These are phyloP conservation scores for Cryphonectria japonica DNA, from an alignment of 2,329 filamentous ascomycete species.

Conservation along the genomic window DNA sequence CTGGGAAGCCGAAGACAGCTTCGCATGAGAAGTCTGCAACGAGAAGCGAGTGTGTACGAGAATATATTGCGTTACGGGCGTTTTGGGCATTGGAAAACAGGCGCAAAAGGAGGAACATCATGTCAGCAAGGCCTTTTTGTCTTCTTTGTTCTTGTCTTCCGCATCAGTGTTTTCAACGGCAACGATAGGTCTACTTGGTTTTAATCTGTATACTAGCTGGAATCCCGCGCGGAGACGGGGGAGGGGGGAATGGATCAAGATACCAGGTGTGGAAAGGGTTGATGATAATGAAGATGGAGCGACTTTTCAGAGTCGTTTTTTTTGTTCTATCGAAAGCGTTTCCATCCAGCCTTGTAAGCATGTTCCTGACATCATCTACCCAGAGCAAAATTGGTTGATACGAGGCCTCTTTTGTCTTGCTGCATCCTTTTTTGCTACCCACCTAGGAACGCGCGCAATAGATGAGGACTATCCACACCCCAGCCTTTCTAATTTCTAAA, in stretches of 20 bases:
- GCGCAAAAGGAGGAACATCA: constrained; percentile 2
- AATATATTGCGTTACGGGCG: background rate
- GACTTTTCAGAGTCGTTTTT: background rate
- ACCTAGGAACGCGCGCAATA: background rate
- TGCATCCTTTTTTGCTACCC: background rate
- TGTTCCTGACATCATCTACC: background rate
- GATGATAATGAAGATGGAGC: constrained; percentile 15
- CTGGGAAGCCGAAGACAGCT: constrained; percentile 49
- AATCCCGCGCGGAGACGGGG: background rate
- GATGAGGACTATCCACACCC: background rate
- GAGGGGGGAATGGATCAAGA: background rate
- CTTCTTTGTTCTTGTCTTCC: background rate
- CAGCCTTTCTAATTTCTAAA: background rate
- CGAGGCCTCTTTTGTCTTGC: background rate
- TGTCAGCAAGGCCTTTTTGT: background rate
- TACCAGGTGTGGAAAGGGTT: constrained; percentile 4
- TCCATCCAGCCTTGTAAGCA: constrained; percentile 1
- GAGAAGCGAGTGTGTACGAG: background rate
- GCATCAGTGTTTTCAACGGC: constrained; percentile 11
- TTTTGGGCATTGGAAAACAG: background rate
- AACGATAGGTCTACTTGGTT: constrained; percentile 14
- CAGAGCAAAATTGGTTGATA: background rate
- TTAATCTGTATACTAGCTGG: constrained; percentile 15
- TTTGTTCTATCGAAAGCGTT: background rate
- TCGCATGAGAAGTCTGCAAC: constrained; percentile 41